phyloP scores from a whole-genome alignment of 495 filamentous ascomycete species.

The Neurospora discreta region DNA sequence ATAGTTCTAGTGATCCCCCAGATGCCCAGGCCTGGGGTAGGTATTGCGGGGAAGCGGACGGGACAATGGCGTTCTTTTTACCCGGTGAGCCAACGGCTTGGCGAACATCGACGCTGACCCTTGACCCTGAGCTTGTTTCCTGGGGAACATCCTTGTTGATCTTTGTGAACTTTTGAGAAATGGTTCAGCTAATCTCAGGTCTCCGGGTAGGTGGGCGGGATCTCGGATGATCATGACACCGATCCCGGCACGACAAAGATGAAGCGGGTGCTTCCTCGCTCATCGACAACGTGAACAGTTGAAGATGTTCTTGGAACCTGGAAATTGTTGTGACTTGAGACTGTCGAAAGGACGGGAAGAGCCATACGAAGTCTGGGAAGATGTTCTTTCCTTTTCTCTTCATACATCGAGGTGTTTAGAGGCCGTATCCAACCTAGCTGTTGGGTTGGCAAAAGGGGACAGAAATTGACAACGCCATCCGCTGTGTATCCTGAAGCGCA shows the following conservation, averaged over 20 bases:
- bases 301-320: background rate
- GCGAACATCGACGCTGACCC: background rate
- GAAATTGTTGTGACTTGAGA: background rate
- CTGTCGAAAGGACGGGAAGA: background rate
- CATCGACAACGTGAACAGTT: background rate
- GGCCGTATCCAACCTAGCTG: background rate
- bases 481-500: background rate
- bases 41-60: background rate
- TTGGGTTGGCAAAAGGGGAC: background rate
- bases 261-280: background rate
- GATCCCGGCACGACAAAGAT: background rate
- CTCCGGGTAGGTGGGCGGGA: background rate
- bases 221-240: background rate
- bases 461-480: background rate
- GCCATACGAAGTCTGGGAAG: background rate
- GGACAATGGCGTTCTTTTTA: background rate
- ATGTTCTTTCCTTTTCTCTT: background rate
- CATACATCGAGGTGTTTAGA: background rate
- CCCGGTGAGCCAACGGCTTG: background rate
- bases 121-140: background rate
- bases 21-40: background rate
- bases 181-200: background rate
- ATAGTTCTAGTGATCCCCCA: background rate
- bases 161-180: background rate
- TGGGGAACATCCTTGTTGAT: background rate